Evolutionary conservation across 2,329 filamentous ascomycete species (phyloP).

Genomic region (Gliomastix tumulicola): DNA sequence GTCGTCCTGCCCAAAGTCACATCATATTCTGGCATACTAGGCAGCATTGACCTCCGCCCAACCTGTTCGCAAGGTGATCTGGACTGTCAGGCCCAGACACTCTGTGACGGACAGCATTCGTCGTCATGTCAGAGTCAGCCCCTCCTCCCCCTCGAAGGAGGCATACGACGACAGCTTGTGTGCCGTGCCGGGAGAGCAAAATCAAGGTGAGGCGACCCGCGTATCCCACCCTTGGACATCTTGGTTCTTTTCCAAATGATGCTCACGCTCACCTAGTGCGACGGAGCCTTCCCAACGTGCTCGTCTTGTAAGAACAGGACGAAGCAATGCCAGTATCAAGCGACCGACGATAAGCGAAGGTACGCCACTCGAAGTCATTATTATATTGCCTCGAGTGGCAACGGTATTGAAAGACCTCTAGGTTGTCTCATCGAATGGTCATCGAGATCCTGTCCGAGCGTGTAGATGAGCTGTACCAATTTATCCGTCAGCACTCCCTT

Average conservation of each 20-base stretch:
- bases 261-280: not conserved
- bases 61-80: too few relatives aligned
- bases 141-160: too few relatives aligned
- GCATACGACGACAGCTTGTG: conserved; percentile 19
- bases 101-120: too few relatives aligned
- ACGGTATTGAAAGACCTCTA: not conserved
- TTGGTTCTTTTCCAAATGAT: too few relatives aligned
- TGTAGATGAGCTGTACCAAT: not conserved
- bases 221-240: too few relatives aligned
- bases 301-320: not conserved
- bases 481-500: not conserved
- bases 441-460: not conserved
- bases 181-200: conserved; percentile 35
- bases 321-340: not conserved
- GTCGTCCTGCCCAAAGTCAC: too few relatives aligned
- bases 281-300: not conserved
- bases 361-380: not conserved
- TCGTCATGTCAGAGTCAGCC: too few relatives aligned
- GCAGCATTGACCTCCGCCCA: too few relatives aligned
- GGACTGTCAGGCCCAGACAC: too few relatives aligned
- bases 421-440: not conserved
- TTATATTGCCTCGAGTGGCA: not conserved
- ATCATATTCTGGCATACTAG: too few relatives aligned
- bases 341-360: not conserved
- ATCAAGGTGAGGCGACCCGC: conserved; percentile 27